These are phyloP conservation scores for Articulospora tetracladia DNA, from an alignment of 495 filamentous ascomycete species.

Conservation along the genomic window DNA sequence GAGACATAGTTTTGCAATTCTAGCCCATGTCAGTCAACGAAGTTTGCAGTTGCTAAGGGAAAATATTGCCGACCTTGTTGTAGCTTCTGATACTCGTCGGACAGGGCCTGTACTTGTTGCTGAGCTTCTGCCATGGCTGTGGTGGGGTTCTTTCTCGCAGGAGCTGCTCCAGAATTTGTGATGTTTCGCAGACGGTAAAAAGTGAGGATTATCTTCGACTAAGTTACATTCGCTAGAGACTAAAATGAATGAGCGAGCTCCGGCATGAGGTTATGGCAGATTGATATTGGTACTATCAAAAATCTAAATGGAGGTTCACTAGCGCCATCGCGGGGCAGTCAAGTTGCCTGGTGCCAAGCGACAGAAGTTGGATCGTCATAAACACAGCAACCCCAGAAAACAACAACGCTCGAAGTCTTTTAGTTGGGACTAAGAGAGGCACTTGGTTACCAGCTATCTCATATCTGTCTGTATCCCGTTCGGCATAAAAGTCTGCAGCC, in stretches of 20 bases:
- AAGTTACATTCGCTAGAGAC: not conserved
- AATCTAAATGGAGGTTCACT: not conserved
- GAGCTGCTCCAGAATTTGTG: not conserved
- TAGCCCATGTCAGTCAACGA: slow-evolving; percentile 29
- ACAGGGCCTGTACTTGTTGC: slow-evolving; percentile 67
- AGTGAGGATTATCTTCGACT: not conserved
- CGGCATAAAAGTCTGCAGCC: too few species aligned
- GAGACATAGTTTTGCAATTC: slow-evolving; percentile 73
- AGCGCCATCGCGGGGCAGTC: slow-evolving; percentile 25
- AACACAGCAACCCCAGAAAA: slow-evolving; percentile 16
- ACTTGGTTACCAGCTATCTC: not conserved
- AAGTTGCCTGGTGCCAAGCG: slow-evolving; percentile 14
- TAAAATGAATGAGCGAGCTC: not conserved
- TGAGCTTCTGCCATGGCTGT: slow-evolving; percentile 43
- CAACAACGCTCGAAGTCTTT: slow-evolving; percentile 11
- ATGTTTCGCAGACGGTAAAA: not conserved
- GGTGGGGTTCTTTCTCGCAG: not conserved
- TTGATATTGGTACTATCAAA: slow-evolving; percentile 3
- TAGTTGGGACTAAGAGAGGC: not conserved
- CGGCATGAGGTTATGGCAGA: too few species aligned
- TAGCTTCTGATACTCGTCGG: slow-evolving; percentile 82
- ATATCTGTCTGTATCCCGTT: not conserved
- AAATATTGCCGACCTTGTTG: slow-evolving; percentile 60
- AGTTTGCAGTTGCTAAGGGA: not conserved
- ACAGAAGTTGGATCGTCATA: slow-evolving; percentile 21